phyloP scores from a whole-genome alignment of 148 eudicot species.

The Amaranthus hypochondriacus region DNA sequence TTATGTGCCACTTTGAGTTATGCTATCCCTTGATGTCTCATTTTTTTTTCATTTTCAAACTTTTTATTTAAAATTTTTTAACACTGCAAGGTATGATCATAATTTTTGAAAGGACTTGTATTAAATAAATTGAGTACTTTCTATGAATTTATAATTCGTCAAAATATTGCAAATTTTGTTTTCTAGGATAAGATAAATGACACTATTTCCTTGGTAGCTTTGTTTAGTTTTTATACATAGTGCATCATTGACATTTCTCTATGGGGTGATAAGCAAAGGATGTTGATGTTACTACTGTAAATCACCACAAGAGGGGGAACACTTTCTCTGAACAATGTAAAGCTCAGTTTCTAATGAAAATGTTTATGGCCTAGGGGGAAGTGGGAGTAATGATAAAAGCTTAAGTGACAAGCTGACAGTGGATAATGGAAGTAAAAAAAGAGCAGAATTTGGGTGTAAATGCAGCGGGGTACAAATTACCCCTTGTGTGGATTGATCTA shows the following conservation, averaged over 20 bases:
- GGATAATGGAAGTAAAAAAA: constrained; percentile 31
- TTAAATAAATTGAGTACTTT: background rate
- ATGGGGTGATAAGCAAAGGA: background rate
- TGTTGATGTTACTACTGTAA: background rate
- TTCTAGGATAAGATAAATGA: background rate
- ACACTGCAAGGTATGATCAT: background rate
- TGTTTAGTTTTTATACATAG: background rate
- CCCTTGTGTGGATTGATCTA: constrained; percentile 89
- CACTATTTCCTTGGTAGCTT: background rate
- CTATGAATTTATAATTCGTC: background rate
- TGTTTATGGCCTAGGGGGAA: constrained; percentile 36
- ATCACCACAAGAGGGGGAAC: background rate
- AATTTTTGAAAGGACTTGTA: background rate
- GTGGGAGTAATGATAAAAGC: constrained; percentile 26
- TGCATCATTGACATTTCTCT: background rate
- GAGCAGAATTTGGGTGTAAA: constrained; percentile 23
- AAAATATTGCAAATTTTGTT: background rate
- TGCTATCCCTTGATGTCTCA: background rate
- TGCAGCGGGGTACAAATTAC: constrained; percentile 39
- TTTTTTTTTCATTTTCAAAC: background rate
- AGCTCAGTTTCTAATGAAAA: constrained; percentile 14
- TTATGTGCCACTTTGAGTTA: background rate
- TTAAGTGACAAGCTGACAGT: constrained; percentile 21
- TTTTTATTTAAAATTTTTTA: background rate
- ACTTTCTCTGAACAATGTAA: background rate